Evolutionary conservation across 768 basidiomycete genomes (phyloP).

Genomic region (Candolleomyces aberdarensis): DNA sequence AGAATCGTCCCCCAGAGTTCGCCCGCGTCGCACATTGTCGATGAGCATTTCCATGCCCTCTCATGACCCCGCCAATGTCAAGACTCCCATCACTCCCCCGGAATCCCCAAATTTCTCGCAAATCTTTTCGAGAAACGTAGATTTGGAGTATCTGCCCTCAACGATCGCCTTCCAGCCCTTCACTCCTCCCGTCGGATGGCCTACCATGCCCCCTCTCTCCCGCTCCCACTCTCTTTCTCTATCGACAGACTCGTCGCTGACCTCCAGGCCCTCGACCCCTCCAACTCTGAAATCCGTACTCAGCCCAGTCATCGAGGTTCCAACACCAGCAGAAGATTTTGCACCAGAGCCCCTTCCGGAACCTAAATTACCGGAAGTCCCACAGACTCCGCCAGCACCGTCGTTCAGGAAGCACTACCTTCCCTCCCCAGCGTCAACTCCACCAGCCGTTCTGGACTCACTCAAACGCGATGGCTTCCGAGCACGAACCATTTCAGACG

Average conservation of each 20-base stretch:
- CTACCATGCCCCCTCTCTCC: background rate
- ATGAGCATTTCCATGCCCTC: conserved; percentile 20
- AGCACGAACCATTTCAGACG: conserved; percentile 3
- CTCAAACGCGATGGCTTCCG: conserved; percentile 3
- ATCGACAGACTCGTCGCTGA: background rate
- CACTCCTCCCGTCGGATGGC: conserved; percentile 6
- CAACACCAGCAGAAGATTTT: background rate
- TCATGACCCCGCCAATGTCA: conserved; percentile 18
- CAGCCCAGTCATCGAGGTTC: background rate
- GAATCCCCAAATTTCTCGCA: conserved; percentile 28
- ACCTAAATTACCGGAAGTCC: background rate
- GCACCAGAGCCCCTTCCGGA: background rate
- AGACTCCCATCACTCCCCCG: conserved; percentile 33
- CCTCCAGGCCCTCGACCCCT: background rate
- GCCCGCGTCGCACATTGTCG: conserved; percentile 7
- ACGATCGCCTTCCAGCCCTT: conserved; percentile 6
- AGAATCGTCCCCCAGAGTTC: conserved; percentile 1
- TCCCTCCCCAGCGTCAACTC: background rate
- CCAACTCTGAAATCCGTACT: background rate
- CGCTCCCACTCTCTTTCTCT: background rate
- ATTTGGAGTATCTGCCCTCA: background rate
- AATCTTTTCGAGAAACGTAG: conserved; percentile 8
- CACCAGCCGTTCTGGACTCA: conserved; percentile 3
- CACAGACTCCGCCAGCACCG: background rate
- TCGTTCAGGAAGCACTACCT: background rate